Base-by-base conservation (phyloP, 148 eudicot genomes). In the Talinum fruticosum region DNA sequence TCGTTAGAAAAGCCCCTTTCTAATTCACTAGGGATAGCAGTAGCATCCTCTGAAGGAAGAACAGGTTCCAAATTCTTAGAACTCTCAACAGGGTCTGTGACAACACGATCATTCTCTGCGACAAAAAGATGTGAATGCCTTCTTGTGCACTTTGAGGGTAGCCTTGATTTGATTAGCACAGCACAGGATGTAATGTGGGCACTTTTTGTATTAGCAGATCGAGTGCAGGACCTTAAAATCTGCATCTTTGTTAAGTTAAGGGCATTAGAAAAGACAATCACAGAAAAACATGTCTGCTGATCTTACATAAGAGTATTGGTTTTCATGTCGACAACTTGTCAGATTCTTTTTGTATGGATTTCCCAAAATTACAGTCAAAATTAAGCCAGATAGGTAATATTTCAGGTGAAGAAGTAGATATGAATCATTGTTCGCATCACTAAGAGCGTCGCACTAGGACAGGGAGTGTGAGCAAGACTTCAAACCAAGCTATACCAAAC, bases 101-200 rank as follows among this genome's bases (percentile, higher is more conserved):
- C 70, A 18, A 87, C 34, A 79, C 84, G 78, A 74, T 93, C 94
- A 64, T 88, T 85, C 14, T 85, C 81, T 53, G 90, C 82, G 73
- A 87, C 96, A 54, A 77, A 81, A 75, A 85, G 83, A 80, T 65
- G 80, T 38, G 79, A 74, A 53, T 47, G 68, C 69, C 85, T 71
- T 79, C 65, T 79, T 71, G 71, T 87, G 30, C 38, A 45, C 53
- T 80, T 81, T 35, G 45, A 68, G 61, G 66, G 30, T 72, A 49
- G 79, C 79, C 83, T 82, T 64, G 89, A 75, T 19, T 82, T 85
- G n/a, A 71, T 35, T 10, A 74, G 47, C 69, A 78, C 16, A 2
- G 73, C 57, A 49, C 82, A 80, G 74, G 81, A 80, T 68, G 89
- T 41, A 24, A 88, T 69, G 68, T 62, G 80, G 62, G 73, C 41